Percentiles rank a stretch among this genome's conserved stretches.
Conservation (phyloP, 139 green algal genomes). For the Picochlorum sp. region DNA sequence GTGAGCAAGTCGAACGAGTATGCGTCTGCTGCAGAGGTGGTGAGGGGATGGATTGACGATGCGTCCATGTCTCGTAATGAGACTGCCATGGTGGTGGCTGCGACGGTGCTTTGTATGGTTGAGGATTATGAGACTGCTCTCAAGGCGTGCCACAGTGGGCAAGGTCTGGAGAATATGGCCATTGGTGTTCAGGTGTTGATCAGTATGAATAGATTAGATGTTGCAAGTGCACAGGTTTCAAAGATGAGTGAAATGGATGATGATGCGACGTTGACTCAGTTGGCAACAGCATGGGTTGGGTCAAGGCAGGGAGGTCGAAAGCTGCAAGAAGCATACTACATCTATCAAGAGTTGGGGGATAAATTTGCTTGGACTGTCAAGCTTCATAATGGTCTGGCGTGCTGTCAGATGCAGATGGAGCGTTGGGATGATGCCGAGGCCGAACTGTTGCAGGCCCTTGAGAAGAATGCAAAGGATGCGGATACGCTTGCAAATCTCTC, state of each 20-base stretch:
- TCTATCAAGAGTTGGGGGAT: constrained; percentile 92
- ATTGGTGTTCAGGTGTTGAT: constrained; percentile 77
- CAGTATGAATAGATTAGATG: constrained; percentile 84
- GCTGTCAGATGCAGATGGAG: constrained; percentile 86
- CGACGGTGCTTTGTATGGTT: constrained; percentile 65
- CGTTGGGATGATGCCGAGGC: constrained; percentile 61
- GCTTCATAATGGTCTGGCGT: constrained; percentile 79
- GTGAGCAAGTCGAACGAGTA: constrained; percentile 72
- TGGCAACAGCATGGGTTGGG: constrained; percentile 87
- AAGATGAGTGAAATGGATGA: constrained; percentile 87
- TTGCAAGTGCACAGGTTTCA: constrained; percentile 72
- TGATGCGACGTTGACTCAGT: constrained; percentile 90
- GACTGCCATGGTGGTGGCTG: constrained; percentile 72
- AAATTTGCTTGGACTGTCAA: constrained; percentile 86
- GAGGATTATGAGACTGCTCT: constrained; percentile 90
- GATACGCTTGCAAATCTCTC: constrained; percentile 92
- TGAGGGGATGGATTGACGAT: constrained; percentile 62
- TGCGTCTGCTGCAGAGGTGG: constrained; percentile 25
- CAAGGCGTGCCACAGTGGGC: constrained; percentile 66
- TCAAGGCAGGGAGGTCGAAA: constrained; percentile 81
- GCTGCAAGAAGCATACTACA: constrained; percentile 91
- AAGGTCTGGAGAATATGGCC: constrained; percentile 73
- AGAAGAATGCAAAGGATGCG: constrained; percentile 83
- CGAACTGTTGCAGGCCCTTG: constrained; percentile 67
- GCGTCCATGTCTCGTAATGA: constrained; percentile 63